phyloP scores from a whole-genome alignment of 2,329 filamentous ascomycete genomes.

The Verticillium zaregamsianum region DNA sequence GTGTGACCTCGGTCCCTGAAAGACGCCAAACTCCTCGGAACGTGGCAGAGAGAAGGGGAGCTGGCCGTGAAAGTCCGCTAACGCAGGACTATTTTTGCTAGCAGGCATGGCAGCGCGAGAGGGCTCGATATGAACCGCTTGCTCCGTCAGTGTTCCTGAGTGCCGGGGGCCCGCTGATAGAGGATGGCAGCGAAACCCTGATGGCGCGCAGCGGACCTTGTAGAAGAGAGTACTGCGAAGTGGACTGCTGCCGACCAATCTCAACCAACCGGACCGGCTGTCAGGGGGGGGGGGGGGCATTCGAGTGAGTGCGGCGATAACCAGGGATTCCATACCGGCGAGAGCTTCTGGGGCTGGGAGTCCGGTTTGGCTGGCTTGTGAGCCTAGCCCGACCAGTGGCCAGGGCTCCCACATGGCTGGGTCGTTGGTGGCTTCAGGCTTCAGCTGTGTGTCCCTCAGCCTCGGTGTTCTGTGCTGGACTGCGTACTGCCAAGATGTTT shows the following conservation, averaged over 20 bases:
- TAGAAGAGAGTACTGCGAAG: too few relatives aligned
- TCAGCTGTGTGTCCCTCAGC: neutral
- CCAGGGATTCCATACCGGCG: too few relatives aligned
- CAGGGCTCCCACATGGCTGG: neutral
- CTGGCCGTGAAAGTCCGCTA: neutral
- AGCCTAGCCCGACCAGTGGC: neutral
- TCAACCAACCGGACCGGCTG: too few relatives aligned
- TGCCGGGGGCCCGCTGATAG: too few relatives aligned
- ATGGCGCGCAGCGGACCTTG: too few relatives aligned
- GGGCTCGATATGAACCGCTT: neutral
- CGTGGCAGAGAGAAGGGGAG: neutral
- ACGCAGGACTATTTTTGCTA: neutral
- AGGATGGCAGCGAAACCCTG: too few relatives aligned
- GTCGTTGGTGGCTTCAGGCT: neutral
- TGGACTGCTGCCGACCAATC: too few relatives aligned
- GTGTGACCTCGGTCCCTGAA: neutral
- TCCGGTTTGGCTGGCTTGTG: neutral
- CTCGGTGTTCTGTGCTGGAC: neutral
- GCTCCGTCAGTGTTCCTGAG: neutral
- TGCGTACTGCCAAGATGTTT: neutral
- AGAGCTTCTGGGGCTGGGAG: neutral
- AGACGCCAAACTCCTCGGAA: neutral
- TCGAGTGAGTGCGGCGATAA: too few relatives aligned
- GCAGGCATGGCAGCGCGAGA: neutral
- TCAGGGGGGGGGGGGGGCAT: too few relatives aligned